Percentiles rank a stretch among this genome's conserved stretches.
phyloP scores from a whole-genome alignment of 352 stramenopile species.

The Phytophthora megakarya region DNA sequence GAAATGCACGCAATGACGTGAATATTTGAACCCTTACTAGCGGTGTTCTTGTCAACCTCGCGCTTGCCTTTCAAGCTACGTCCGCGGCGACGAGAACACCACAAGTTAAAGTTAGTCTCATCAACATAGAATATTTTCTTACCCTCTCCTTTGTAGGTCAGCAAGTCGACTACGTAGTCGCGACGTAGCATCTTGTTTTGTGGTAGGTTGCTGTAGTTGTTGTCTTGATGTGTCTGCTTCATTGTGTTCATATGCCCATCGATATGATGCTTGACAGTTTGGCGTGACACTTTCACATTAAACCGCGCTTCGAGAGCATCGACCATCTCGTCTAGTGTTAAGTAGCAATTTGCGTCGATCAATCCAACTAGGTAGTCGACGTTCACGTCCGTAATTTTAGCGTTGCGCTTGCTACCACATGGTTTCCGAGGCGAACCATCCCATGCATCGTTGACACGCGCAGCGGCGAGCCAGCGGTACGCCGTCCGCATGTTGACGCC shows the following conservation, averaged over 20 bases:
- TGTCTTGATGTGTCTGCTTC: constrained; percentile 6
- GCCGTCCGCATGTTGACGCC: constrained; percentile 3
- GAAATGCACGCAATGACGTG: constrained; percentile 5
- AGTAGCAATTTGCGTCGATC: background rate
- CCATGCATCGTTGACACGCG: background rate
- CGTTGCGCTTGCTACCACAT: background rate
- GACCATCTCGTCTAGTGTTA: background rate
- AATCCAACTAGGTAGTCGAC: background rate
- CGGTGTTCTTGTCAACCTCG: too few species aligned
- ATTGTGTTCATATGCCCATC: background rate
- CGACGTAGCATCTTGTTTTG: too few species aligned
- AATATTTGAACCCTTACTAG: constrained; percentile 1
- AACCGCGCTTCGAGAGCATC: background rate
- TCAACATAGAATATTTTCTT: background rate
- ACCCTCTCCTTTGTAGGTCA: too few species aligned
- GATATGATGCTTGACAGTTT: background rate
- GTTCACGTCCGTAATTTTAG: background rate
- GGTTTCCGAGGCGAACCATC: background rate
- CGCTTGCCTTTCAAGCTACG: too few species aligned
- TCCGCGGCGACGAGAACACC: background rate
- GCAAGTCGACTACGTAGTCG: too few species aligned
- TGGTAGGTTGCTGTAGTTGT: constrained; percentile 1
- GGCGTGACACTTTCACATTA: background rate
- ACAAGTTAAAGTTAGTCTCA: constrained; percentile 5
- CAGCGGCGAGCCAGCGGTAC: constrained; percentile 1